phyloP scores from a whole-genome alignment of 768 basidiomycete species.

The Lentinula boryana region DNA sequence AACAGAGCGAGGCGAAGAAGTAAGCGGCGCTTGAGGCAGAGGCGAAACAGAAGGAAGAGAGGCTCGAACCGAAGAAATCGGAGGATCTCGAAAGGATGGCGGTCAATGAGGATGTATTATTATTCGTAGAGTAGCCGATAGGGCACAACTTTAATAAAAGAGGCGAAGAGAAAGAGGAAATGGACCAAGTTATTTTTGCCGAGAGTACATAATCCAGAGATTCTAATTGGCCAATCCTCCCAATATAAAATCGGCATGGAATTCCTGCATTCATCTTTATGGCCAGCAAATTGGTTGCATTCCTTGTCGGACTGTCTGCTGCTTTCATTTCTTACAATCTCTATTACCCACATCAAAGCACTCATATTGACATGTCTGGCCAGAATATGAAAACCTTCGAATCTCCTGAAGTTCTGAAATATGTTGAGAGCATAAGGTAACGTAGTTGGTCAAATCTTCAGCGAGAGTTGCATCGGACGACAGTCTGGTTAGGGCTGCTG shows the following conservation, averaged over 20 bases:
- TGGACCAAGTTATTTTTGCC: too few relatives aligned
- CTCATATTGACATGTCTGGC: not conserved
- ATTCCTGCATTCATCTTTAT: not conserved
- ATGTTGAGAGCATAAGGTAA: constrained; percentile 7
- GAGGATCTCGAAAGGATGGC: too few relatives aligned
- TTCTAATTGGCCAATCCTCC: not conserved
- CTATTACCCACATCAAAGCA: not conserved
- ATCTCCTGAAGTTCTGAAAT: not conserved
- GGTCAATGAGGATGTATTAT: too few relatives aligned
- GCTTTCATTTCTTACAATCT: constrained; percentile 2
- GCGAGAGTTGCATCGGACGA: not conserved
- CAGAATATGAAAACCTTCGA: constrained; percentile 7
- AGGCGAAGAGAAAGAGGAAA: too few relatives aligned
- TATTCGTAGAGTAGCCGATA: too few relatives aligned
- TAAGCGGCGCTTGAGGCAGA: too few relatives aligned
- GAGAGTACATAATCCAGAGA: too few relatives aligned
- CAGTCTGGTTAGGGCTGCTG: not conserved
- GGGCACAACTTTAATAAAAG: too few relatives aligned
- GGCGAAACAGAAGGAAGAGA: too few relatives aligned
- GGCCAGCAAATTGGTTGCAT: not conserved
- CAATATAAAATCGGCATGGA: too few relatives aligned
- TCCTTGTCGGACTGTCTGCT: not conserved
- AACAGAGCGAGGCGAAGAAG: too few relatives aligned
- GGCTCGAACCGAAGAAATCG: too few relatives aligned
- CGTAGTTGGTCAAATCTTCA: not conserved